Evolutionary conservation across 2,329 filamentous ascomycete species (phyloP).

Genomic region (Colletotrichum chlorophyti): DNA sequence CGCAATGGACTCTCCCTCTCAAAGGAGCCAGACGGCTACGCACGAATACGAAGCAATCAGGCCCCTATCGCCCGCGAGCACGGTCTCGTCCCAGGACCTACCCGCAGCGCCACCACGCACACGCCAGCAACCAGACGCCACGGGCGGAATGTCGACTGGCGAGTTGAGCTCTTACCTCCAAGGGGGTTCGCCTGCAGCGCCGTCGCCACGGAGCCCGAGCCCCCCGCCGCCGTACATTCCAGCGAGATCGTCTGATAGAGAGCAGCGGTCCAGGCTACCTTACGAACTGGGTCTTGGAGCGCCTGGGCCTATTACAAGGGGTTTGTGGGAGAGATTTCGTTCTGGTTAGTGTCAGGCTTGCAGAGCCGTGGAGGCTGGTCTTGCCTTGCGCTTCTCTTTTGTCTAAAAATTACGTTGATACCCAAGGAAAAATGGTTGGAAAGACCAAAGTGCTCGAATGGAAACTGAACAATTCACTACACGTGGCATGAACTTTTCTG

Average conservation of each 20-base stretch:
- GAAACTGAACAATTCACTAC: no score
- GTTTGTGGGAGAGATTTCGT: constrained; percentile 5
- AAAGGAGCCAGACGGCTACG: not conserved
- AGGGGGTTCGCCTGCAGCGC: constrained; percentile 7
- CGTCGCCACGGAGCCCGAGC: constrained; percentile 8
- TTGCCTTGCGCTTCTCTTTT: no score
- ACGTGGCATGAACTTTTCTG: no score
- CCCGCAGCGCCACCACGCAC: not conserved
- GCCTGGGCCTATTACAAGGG: constrained; percentile 9
- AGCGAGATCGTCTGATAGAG: not conserved
- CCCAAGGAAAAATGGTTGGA: constrained; percentile 3
- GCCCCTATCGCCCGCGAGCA: constrained; percentile 12
- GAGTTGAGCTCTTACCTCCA: constrained; percentile 24
- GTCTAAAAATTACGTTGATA: constrained; percentile 4
- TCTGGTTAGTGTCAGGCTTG: no score
- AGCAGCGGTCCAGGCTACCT: not conserved
- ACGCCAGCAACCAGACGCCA: not conserved
- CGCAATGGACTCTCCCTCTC: not conserved
- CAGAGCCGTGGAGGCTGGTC: no score
- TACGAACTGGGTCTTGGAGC: constrained; percentile 15
- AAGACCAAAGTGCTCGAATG: no score
- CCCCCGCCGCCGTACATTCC: constrained; percentile 23
- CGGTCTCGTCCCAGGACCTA: not conserved
- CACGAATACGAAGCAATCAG: constrained; percentile 19
- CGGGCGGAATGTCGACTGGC: constrained; percentile 7